A percentile compares a stretch with the other conserved stretches of the same genome.
These are phyloP conservation scores for Erodium moschatum DNA, from an alignment of 441 rosid genomes.

Conservation along the genomic window DNA sequence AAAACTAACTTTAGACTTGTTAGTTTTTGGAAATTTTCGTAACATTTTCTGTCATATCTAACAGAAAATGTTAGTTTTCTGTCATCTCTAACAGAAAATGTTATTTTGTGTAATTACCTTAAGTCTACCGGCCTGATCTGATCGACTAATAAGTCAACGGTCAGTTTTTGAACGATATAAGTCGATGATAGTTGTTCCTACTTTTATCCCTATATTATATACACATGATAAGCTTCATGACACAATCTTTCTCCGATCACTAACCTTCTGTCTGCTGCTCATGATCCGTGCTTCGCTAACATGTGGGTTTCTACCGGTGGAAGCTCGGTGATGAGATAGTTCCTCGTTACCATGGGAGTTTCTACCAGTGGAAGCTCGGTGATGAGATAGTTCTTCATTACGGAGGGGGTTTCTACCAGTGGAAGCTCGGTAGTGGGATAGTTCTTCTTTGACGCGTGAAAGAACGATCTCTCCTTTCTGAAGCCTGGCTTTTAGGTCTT, in stretches of 20 bases:
- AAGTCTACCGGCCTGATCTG: too few species aligned
- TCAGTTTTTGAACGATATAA: too few species aligned
- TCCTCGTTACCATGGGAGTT: constrained; percentile 68
- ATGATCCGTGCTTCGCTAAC: constrained; percentile 39
- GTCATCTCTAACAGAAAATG: too few species aligned
- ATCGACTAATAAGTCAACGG: too few species aligned
- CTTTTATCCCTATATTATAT: too few species aligned
- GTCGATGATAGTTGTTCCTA: too few species aligned
- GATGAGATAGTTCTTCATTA: constrained; percentile 71
- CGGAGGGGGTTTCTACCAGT: constrained; percentile 27
- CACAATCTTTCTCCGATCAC: constrained; percentile 26
- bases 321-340: constrained; percentile 60
- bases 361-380: constrained; percentile 41
- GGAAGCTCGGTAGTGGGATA: constrained; percentile 60
- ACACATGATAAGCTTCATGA: constrained; percentile 25
- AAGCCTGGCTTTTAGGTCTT: constrained; percentile 64
- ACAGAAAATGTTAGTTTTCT: too few species aligned
- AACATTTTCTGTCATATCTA: too few species aligned
- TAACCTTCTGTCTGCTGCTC: constrained; percentile 52
- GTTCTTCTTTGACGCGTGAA: constrained; percentile 78
- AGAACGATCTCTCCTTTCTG: constrained; percentile 46
- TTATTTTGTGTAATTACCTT: too few species aligned
- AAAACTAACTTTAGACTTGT: too few species aligned
- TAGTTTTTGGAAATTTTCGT: too few species aligned
- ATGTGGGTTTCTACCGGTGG: constrained; percentile 44